Conservation (phyloP, 2,329 filamentous ascomycete species). For the Cladosporium velox region DNA sequence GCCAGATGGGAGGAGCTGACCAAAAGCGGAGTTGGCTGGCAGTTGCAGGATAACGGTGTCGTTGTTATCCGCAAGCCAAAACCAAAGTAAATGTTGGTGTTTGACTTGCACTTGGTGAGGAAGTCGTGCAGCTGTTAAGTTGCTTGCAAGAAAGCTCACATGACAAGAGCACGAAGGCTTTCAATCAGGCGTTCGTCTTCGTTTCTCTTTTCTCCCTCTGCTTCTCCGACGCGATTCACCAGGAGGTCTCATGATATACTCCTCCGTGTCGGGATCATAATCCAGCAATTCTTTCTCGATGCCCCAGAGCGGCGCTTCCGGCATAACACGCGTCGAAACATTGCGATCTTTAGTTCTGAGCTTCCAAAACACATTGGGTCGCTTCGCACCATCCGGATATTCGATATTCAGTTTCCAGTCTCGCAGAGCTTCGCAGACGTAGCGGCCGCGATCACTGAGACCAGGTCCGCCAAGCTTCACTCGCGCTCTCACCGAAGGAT, state of each 20-base stretch:
- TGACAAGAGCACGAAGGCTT: background rate
- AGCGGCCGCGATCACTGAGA: conserved; percentile 46
- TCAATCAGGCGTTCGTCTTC: conserved; percentile 22
- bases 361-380: conserved; percentile 48
- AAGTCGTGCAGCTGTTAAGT: background rate
- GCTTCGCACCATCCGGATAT: conserved; percentile 36
- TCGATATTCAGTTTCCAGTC: conserved; percentile 53
- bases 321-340: conserved; percentile 43
- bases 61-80: conserved; percentile 74
- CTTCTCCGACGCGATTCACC: conserved; percentile 26
- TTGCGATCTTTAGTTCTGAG: conserved; percentile 38
- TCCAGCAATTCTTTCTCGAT: conserved; percentile 45
- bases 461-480: conserved; percentile 50
- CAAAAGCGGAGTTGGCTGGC: conserved; percentile 80
- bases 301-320: conserved; percentile 49
- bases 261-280: conserved; percentile 30
- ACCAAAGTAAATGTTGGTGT: conserved; percentile 37
- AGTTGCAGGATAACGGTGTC: conserved; percentile 63
- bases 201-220: conserved; percentile 21
- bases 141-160: background rate
- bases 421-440: conserved; percentile 47
- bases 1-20: conserved; percentile 72
- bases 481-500: conserved; percentile 51
- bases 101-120: background rate
- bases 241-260: conserved; percentile 29